Evolutionary conservation across 2,329 filamentous ascomycete genomes (phyloP), one percentile per base, ranked within the genome.

Genomic region (Colletotrichum chlorophyti): DNA sequence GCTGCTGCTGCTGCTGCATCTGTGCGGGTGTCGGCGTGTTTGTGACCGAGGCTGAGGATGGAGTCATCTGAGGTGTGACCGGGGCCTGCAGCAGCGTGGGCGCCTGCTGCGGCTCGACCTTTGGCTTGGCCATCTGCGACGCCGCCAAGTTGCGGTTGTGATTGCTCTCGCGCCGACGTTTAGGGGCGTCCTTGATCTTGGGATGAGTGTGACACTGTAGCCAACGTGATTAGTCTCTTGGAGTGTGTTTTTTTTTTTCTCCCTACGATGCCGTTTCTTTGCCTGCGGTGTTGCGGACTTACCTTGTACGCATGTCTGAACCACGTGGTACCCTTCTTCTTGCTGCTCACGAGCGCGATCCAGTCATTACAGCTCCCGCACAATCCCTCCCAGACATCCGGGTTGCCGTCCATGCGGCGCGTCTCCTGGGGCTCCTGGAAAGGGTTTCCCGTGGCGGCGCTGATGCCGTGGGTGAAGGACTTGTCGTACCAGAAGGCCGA

Each of bases 401-500:
- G 86, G 67, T 92, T 93, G 34, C 89, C 88, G 69, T 93, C 90
- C 78, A 91, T 91, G 46, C 91, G 83, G 57, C 90, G 80, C 19
- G 86, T 91, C 67, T 91, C 84, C 61, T 89, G 85, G 3, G 91
- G 91, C 65, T 90, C 87, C 69, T 91, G 87, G 75, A 95, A 94
- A 4, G 88, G 85, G 62, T 83, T 87, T 21, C 91, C 91, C 0
- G 91, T 94, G 4, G 90, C 88, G 24, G 90, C 91, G 69, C 89
- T 92, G 71, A 96, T 91, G 46, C 91, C 91, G 69, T 96, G 92
- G 2, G 90, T 91, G 72, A 95, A 96, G 55, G 89, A 91, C 79
- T 95, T 94, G 77, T 96, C 91, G 73, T 96, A 96, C 91, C 92
- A 96, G 72, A 91, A 96, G 6, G 91, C 91, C 53, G 90, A 93